phyloP scores from a whole-genome alignment of 345 rosid genomes.

The Eucalyptus pauciflora region DNA sequence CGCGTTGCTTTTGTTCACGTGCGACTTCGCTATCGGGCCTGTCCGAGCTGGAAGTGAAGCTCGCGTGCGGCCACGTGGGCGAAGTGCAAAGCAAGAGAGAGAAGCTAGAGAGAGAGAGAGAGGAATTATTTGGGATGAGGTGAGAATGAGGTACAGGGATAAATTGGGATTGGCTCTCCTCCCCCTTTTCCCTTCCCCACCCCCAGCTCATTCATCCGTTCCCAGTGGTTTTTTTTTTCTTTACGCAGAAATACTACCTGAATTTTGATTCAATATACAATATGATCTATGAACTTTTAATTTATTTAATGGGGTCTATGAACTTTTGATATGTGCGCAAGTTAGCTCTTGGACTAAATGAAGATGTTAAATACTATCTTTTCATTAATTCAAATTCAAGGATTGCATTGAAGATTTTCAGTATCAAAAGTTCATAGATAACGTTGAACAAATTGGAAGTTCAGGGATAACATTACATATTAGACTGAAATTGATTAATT shows the following conservation, averaged over 20 bases:
- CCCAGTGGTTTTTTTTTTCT: not conserved
- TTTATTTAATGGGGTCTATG: fast-evolving
- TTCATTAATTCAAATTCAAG: no score
- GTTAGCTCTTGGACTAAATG: no score
- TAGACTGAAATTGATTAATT: fast-evolving
- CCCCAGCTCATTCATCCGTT: not conserved
- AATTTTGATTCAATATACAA: not conserved
- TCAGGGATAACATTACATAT: fast-evolving
- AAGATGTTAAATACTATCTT: no score
- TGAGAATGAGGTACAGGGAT: not conserved
- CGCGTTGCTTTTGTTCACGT: not conserved
- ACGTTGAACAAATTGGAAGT: no score
- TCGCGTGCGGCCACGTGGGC: not conserved
- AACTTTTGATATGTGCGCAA: no score
- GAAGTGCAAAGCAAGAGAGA: not conserved
- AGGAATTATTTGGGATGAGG: not conserved
- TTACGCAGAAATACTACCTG: fast-evolving
- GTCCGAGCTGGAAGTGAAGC: not conserved
- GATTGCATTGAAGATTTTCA: not conserved
- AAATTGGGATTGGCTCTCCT: not conserved
- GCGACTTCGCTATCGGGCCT: not conserved
- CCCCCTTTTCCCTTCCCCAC: not conserved
- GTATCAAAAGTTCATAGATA: not conserved
- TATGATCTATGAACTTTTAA: fast-evolving
- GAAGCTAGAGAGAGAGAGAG: not conserved